phyloP scores from a whole-genome alignment of 1,284 basidiomycete genomes.

The Trametes hirsuta region DNA sequence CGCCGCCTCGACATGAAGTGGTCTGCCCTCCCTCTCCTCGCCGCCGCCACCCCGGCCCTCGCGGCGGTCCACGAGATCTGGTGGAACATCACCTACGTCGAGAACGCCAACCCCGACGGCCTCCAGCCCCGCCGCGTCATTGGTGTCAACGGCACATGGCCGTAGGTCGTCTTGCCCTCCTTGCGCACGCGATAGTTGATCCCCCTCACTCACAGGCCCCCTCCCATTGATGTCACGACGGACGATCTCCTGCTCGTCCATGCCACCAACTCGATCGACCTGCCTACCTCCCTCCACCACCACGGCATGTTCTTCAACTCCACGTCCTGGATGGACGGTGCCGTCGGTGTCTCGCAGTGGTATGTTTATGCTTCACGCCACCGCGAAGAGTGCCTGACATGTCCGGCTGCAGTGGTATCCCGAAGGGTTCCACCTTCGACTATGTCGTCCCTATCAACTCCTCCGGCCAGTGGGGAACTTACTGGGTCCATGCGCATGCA shows the following conservation, averaged over 20 bases:
- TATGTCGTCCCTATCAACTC: conserved; percentile 81
- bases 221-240: conserved; percentile 73
- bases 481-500: conserved; percentile 84
- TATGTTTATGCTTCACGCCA: conserved; percentile 29
- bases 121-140: conserved; percentile 74
- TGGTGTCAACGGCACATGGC: conserved; percentile 91
- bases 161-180: conserved; percentile 54
- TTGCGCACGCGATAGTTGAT: neutral
- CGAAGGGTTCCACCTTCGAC: conserved; percentile 71
- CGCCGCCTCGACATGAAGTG: conserved; percentile 27
- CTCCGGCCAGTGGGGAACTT: conserved; percentile 82
- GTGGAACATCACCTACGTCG: conserved; percentile 83
- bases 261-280: conserved; percentile 70
- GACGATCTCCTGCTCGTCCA: conserved; percentile 80
- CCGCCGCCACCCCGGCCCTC: conserved; percentile 41
- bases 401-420: conserved; percentile 68
- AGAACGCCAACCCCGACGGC: conserved; percentile 77
- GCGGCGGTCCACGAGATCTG: conserved; percentile 70
- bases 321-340: conserved; percentile 88
- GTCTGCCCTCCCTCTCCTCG: conserved; percentile 33
- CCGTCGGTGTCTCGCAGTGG: conserved; percentile 84
- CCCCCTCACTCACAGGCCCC: conserved; percentile 55
- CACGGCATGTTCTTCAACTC: conserved; percentile 95
- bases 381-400: neutral
- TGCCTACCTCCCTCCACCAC: conserved; percentile 72